Conservation (phyloP, 2,329 filamentous ascomycete genomes). For the Sclerotinia glacialis region DNA sequence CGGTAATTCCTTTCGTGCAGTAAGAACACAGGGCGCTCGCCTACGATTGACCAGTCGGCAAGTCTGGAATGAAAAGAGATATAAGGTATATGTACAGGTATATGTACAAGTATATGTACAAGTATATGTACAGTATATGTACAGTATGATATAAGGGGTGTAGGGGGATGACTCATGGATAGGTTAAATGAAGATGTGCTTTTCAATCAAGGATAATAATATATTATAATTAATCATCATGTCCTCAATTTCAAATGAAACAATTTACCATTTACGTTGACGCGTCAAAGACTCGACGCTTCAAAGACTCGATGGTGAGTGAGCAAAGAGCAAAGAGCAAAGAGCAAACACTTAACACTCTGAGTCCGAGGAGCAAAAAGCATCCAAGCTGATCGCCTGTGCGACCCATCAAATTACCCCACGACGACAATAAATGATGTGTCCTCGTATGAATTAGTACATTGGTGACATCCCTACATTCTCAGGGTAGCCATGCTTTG, state of each 20-base stretch:
- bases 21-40: slow-evolving; percentile 6
- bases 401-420: slow-evolving; percentile 16
- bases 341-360: too few relatives aligned
- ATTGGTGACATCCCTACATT: slow-evolving; percentile 5
- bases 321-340: too few relatives aligned
- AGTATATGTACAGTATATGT: too few relatives aligned
- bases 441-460: slow-evolving; percentile 5
- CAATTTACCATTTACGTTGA: not conserved
- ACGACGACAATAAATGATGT: slow-evolving; percentile 11
- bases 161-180: not conserved
- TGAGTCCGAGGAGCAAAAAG: not conserved
- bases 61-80: not conserved
- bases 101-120: too few relatives aligned
- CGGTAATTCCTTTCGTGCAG: not conserved
- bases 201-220: not conserved
- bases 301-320: not conserved
- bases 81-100: too few relatives aligned
- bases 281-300: not conserved
- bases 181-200: slow-evolving; percentile 5
- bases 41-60: not conserved
- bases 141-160: too few relatives aligned
- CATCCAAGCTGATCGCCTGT: slow-evolving; percentile 17
- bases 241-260: not conserved
- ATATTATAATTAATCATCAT: not conserved
- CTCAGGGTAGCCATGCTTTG: slow-evolving; percentile 3